Evolutionary conservation across 192 early-diverging fungal genomes (phyloP), one percentile per base, ranked within the genome.

Genomic region (Linnemannia elongata): DNA sequence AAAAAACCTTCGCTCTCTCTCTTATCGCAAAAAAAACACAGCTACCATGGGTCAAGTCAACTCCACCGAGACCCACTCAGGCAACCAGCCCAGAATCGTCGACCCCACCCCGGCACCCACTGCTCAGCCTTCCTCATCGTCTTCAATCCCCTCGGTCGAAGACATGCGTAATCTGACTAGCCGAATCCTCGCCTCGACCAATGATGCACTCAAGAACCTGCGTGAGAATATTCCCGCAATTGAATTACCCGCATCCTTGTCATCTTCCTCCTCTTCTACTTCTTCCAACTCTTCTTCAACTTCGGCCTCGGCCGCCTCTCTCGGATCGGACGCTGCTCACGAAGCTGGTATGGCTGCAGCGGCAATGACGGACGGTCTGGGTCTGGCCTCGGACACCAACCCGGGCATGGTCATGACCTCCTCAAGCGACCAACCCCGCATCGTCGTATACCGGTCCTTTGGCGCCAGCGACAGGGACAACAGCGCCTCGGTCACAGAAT

Each of bases 1-100:
- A 30, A 42, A 15, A 3, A 33, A 36, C 1, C 47, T 24, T 18
- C 1, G 2, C 4, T 7, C 33, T 36, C 45, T 10, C 35, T 36
- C 22, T 57, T 8, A 36, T 36, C 42, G 15, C 9, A 18, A 54
- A 45, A 41, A 41, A 24, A 66, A 30, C 2, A 27, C 41, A 60
- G 44, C 44, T 15, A 79, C n/a, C 72, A 84, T 84, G 82, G 82
- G 82, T n/a, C 82, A 84, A 71, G 77, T 79, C 68, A 79, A 79
- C 54, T 84, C 82, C 9, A 79, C 82, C 20, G 55, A 80, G 55
- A 72, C 78, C 35, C 44, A 72, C 42, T 54, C 70, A 6, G n/a
- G 70, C 38, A 49, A 36, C 20, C 72, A 27, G 4, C 54, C 76
- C 44, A 27, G 22, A 30, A 7, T 36, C 6, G 70, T 38, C 4